Evolutionary conservation across 2,329 filamentous ascomycete genomes (phyloP), one percentile per base, ranked within the genome.

Genomic region (Trichophyton mentagrophytes): DNA sequence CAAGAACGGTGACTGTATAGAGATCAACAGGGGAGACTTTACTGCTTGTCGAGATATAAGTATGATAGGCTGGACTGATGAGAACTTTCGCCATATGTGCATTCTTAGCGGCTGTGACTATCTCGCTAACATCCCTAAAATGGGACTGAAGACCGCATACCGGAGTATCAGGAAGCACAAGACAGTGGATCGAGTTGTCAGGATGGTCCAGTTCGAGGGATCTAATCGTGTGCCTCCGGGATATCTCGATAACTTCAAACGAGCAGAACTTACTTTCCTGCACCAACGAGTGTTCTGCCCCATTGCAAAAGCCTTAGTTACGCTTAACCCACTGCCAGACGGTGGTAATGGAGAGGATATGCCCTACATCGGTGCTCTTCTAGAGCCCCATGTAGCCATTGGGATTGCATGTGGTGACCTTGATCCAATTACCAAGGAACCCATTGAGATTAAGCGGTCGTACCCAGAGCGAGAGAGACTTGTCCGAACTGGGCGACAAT

Each of bases 81-180:
- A 81, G 8, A 89, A 96, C 66, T 99, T 99, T 68, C 84, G 93
- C 62, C 85, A 85, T 59, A 99, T 99, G 93, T 90, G 91, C 46
- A 99, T 99, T 66, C 76, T 99, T 62, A 96, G 90, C 70, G 93
- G 93, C 6, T 99, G 93, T 71, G 93, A 99, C 71, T 99, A 99
- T 72, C 81, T 97, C n/a, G 79, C 86, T 1, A 88, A 87, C 62
- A 88, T 99, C 64, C 86, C 84, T 61, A 87, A 87, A 58, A 84
- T 99, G 73, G 93, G 93, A 0, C 74, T 99, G 61, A 97, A 96
- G 78, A 97, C 91, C 4, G 92, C 93, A 0, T 88, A 99, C 73
- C 85, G 90, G 51, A 83, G 93, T 77, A 82, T 99, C 62, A 85
- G 92, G 62, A 96, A 95, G 72, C 84, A 96, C 76, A 96, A 92